Percentiles rank a stretch among this genome's conserved stretches.
These are phyloP conservation scores for Talaromyces proteolyticus DNA, from an alignment of 495 filamentous ascomycete genomes.

Conservation along the genomic window DNA sequence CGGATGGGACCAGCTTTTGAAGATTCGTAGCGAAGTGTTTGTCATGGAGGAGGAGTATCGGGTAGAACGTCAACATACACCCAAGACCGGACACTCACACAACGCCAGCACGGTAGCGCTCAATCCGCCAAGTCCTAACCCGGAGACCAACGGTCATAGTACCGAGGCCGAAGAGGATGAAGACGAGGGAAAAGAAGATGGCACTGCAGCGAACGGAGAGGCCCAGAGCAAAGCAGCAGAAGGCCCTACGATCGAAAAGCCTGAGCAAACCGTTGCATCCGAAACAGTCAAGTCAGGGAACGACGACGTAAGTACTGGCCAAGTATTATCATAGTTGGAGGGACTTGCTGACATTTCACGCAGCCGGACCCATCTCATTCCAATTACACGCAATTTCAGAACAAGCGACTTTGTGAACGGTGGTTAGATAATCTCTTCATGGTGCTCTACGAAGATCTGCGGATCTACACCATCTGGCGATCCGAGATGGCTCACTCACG, in stretches of 20 bases:
- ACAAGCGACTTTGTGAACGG: slow-evolving; percentile 93
- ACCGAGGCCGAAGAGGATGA: slow-evolving; percentile 25
- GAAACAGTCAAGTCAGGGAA: slow-evolving; percentile 74
- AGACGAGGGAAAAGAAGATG: slow-evolving; percentile 20
- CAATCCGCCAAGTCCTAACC: slow-evolving; percentile 50
- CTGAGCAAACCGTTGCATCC: slow-evolving; percentile 74
- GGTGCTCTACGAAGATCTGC: slow-evolving; percentile 96
- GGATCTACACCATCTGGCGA: slow-evolving; percentile 98
- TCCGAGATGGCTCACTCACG: slow-evolving; percentile 93
- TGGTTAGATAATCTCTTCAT: slow-evolving; percentile 99
- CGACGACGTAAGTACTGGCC: slow-evolving; percentile 62
- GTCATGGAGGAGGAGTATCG: slow-evolving; percentile 99
- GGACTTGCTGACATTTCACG: slow-evolving; percentile 8
- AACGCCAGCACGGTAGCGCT: slow-evolving; percentile 74
- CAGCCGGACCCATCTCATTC: slow-evolving; percentile 42
- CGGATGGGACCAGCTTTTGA: slow-evolving; percentile 93
- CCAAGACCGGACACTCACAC: slow-evolving; percentile 43
- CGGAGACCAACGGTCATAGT: slow-evolving; percentile 33
- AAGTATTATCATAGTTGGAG: background rate
- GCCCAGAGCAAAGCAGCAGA: slow-evolving; percentile 30
- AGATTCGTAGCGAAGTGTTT: slow-evolving; percentile 90
- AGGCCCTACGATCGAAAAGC: slow-evolving; percentile 60
- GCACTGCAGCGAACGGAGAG: slow-evolving; percentile 20
- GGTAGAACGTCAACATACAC: slow-evolving; percentile 69
- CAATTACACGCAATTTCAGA: slow-evolving; percentile 69